Conservation (phyloP, 2,329 filamentous ascomycete genomes). For the Coniochaeta sp. region DNA sequence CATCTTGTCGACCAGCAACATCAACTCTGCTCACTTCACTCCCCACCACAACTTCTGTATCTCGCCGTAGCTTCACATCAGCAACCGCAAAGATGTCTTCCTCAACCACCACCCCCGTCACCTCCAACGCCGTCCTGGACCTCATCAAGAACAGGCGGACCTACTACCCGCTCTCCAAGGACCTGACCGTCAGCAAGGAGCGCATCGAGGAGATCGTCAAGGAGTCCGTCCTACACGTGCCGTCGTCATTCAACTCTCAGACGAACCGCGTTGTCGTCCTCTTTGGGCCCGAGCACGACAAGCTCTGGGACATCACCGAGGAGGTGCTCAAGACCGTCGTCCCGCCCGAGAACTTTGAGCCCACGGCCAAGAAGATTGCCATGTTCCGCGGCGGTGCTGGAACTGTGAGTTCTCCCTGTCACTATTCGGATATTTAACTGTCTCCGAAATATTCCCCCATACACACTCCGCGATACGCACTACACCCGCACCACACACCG, state of each 20-base stretch:
- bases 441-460: too few species aligned
- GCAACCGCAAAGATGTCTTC: constrained; percentile 34
- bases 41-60: neutral
- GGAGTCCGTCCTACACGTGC: constrained; percentile 59
- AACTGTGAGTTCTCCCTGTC: constrained; percentile 50
- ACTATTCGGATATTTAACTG: too few species aligned
- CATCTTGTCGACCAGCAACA: neutral
- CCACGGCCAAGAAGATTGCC: constrained; percentile 35
- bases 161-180: constrained; percentile 61
- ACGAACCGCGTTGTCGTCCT: constrained; percentile 72
- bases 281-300: constrained; percentile 74
- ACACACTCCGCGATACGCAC: neutral
- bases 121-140: constrained; percentile 49
- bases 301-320: constrained; percentile 72
- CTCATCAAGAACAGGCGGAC: constrained; percentile 62
- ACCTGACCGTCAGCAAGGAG: constrained; percentile 48
- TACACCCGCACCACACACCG: too few species aligned
- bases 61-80: constrained; percentile 14
- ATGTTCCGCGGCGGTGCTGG: constrained; percentile 68
- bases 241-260: constrained; percentile 85
- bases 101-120: constrained; percentile 38
- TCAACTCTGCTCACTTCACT: neutral
- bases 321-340: constrained; percentile 62
- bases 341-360: constrained; percentile 53
- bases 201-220: constrained; percentile 60